Percentiles rank a stretch among this genome's conserved stretches.
phyloP scores from a whole-genome alignment of 495 filamentous ascomycete species.

The Penicillium daleae region DNA sequence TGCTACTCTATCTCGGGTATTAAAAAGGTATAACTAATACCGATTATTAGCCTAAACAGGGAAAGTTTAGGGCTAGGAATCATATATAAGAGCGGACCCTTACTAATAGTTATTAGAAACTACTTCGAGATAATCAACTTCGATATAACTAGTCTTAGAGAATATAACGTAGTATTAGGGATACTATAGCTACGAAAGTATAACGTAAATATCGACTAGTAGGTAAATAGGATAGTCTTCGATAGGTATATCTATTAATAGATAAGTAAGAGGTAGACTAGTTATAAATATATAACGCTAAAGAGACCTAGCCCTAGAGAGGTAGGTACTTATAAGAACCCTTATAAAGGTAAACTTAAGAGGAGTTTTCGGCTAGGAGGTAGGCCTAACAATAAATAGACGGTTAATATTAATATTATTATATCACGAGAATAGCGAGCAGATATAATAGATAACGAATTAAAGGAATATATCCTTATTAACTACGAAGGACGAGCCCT shows the following conservation, averaged over 20 bases:
- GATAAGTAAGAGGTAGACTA: not conserved
- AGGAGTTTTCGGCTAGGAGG: conserved; percentile 4
- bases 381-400: conserved; percentile 1
- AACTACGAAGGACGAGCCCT: not conserved
- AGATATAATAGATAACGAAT: not conserved
- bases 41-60: not conserved
- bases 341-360: conserved; percentile 1
- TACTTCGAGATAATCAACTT: conserved; percentile 17
- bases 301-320: not conserved
- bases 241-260: not conserved
- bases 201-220: not conserved
- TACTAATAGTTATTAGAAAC: conserved; percentile 20
- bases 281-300: not conserved
- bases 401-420: not conserved
- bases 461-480: not conserved
- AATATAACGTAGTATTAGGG: conserved; percentile 4
- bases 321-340: conserved; percentile 1
- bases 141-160: not conserved
- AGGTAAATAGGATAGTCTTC: not conserved
- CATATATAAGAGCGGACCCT: not conserved
- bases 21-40: not conserved
- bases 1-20: not conserved
- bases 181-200: not conserved
- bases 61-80: conserved; percentile 5
- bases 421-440: not conserved